Conservation (phyloP, 1,139 yeast species). For the Yarrowia galli region DNA sequence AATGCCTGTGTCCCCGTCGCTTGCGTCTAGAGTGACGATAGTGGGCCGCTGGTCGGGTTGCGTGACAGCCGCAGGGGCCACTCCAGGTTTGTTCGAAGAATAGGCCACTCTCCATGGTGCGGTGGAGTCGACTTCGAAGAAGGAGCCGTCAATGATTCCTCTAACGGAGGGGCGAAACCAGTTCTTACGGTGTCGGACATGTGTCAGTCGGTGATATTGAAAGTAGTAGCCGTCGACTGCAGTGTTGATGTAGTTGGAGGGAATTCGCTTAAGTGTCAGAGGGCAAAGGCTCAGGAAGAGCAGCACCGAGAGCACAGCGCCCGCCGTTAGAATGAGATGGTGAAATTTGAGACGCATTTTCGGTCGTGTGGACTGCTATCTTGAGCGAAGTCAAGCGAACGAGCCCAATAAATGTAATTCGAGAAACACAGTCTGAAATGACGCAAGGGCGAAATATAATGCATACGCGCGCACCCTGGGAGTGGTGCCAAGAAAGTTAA, state of each 20-base stretch:
- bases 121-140: conserved; percentile 26
- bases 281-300: conserved; percentile 27
- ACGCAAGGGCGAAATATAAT: conserved; percentile 27
- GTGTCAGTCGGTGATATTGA: conserved; percentile 31
- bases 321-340: conserved; percentile 16
- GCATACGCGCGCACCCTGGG: conserved; percentile 32
- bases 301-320: conserved; percentile 14
- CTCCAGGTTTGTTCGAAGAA: conserved; percentile 31
- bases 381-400: background rate
- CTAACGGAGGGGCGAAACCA: conserved; percentile 34
- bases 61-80: conserved; percentile 18
- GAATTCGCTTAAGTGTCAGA: conserved; percentile 25
- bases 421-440: background rate
- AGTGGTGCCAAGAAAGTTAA: conserved; percentile 35
- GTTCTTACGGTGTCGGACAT: conserved; percentile 23
- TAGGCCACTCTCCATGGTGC: conserved; percentile 36
- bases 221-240: conserved; percentile 38
- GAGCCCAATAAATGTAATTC: conserved; percentile 23
- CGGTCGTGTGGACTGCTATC: background rate
- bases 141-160: conserved; percentile 32
- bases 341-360: conserved; percentile 32
- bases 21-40: conserved; percentile 10
- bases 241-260: conserved; percentile 35
- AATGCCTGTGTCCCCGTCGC: conserved; percentile 6
- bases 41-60: conserved; percentile 17